Base-by-base conservation (phyloP, 73 alveolate genomes). In the Paramecium bursaria region DNA sequence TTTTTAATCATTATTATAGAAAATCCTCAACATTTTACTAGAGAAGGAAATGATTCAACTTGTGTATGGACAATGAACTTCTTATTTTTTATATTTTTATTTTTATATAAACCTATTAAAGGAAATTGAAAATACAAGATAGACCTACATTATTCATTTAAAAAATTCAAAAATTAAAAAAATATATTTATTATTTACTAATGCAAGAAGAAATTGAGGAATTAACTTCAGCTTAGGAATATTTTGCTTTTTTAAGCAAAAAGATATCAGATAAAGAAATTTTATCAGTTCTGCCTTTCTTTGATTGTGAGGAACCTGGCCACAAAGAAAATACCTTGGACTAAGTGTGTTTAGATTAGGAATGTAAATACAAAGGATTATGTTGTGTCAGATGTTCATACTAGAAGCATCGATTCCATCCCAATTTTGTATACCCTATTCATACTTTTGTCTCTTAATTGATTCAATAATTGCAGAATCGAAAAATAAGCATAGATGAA, bases 241-340 rank as follows among this genome's bases (percentile, higher is more conserved):
- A 79, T 50, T 79, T 79, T 54, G 74, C 75, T 11, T 79, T 79
- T 79, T 42, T 79, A 3, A 82, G 89, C 10, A 52, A 54, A 25
- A 79, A 79, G 47, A 79, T 79, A 3, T 39, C 85, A 3, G 85
- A 52, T 44, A 67, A 79, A 31, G 89, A 79, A 53, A 79, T 79
- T 31, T 48, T 53, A 53, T 79, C 89, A 13, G 46, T 79, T 67
- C 30, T 79, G 13, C 89, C 89, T 0, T 79, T 79, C 31, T 79
- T 79, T 53, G 76, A 54, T 53, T 79, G 89, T 26, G 89, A 79
- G 46, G 89, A 79, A 50, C 75, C 76, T 21, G 89, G 89, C 26
- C 89, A 79, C 54, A 35, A 79, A 7, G 89, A 73, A 17, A 53
- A 53, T 53, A 54, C 75, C 29, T 47, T 79, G 31, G 89, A 79